Evolutionary conservation across 257 asterid species (phyloP), one percentile per base, ranked within the genome.

Genomic region (Nicotiana benthamiana): DNA sequence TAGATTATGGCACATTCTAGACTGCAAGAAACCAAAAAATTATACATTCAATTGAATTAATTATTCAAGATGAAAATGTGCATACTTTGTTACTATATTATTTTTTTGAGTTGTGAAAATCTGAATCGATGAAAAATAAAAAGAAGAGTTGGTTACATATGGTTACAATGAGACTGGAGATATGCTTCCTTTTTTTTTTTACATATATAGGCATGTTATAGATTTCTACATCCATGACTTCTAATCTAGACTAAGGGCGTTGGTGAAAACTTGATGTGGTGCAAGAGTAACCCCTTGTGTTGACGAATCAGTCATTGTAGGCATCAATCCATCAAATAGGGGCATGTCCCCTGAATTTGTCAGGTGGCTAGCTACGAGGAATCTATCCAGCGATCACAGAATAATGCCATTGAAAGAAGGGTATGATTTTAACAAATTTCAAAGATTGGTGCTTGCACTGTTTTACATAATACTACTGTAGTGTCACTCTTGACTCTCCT

Each of bases 201-300:
- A 30, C 84, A n/a, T 81, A 86, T 94, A 94, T 97, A 89, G 90
- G 83, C 97, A 93, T 22, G 97, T 86, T 5, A 93, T 91, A 13
- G 98, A 94, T 85, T 94, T 94, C 85, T 94, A 94, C 90, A 94
- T 92, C 83, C 90, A 97, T 22, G 98, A 94, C 83, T 91, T 86
- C 85, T 94, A 92, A 81, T 91, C 98, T 75, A 97, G 98, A 32
- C 81, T 94, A 86, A 94, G 97, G 79, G 98, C 98, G 22, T 82
- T 94, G 83, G 97, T 94, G 8, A 94, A 94, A 88, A 87, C 98
- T 52, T 97, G 98, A 27, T 86, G 82, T 28, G 94, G 97, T 54
- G 90, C 96, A 12, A 90, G 91, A 80, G 90, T 92, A 80, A 88
- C 92, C 75, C 93, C 97, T 12, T 94, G 90, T 51, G 97, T 94